Evolutionary conservation across 179 eudicot genomes (phyloP), one percentile per base, ranked within the genome.

Genomic region (Gypsophila paniculata): DNA sequence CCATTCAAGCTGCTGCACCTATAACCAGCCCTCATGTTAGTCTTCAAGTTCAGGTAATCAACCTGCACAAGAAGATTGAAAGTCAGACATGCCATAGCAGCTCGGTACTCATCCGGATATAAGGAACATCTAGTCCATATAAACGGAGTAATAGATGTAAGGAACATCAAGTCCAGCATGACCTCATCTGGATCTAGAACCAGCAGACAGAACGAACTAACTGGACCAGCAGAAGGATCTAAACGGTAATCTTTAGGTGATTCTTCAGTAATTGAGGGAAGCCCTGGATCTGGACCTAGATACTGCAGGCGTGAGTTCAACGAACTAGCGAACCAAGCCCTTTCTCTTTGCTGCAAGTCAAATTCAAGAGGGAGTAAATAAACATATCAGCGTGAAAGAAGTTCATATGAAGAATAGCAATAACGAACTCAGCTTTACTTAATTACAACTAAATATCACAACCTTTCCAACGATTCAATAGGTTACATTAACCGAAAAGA

Each of bases 141-240:
- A 42, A 42, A 6, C 11, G 10, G 46, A 29, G 34, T 29, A 29
- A 29, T 29, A 29, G 51, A 44, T 63, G 36, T 11, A 70, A 6
- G 53, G 48, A 61, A 54, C 21, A 23, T 23, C 8, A 22, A 53
- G 55, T 62, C 64, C 46, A 67, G 62, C 18, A 26, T 22, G 42
- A 93, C 96, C 96, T 93, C 80, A 34, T 89, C 86, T 29, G 98
- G 96, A 68, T 89, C 91, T 59, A 93, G 83, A 75, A 93, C 78
- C 68, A 93, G 85, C 75, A 90, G 80, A 78, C 89, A 87, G 77
- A 88, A 93, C 23, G 87, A 84, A 70, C 36, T 81, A 72, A 86
- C 91, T 18, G 97, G 97, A 18, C 93, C 89, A 54, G 77, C 55
- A 65, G 88, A 82, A 76, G 91, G 84, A 85, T 93, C 97, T 76